Base-by-base conservation (phyloP, 2,329 filamentous ascomycete species). In the Colletotrichum gloeosporioides region DNA sequence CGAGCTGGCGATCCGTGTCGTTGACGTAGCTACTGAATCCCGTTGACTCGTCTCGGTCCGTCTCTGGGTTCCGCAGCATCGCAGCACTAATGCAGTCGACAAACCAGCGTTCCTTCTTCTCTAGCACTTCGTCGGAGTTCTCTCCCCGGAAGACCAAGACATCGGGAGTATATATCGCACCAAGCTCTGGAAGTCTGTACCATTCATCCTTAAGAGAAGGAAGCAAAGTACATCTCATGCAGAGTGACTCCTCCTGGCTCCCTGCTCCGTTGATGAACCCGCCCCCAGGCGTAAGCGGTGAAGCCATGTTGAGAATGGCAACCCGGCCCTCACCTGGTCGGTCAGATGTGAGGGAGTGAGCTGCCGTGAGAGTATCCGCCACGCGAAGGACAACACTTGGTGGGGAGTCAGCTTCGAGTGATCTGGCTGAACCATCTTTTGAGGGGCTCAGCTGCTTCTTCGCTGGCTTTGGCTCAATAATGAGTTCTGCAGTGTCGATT, bases 241-340 rank as follows among this genome's bases (percentile, higher is more conserved):
- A 93, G 4, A 94, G 86, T 29, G 87, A 90, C 79, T 93, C 92
- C 79, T 93, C 92, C 77, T 93, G 91, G 6, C 88, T 89, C 10
- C 89, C 89, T 0, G 91, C 90, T 25, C 92, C 92, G 16, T 88
- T 87, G 1, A 93, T 82, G 34, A 93, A 89, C 1, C 92, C 92
- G 9, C 92, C 92, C 15, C 92, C 92, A 0, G 92, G 90, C 0
- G 88, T 87, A 1, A 92, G 86, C 0, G 91, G 90, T 0, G 91
- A 93, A 0, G 91, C 91, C 91, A 93, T 93, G 81, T 92, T 93
- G 4, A 93, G 85, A 29, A 93, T 85, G 6, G 87, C 90, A 2
- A 91, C 86, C 49, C 88, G 83, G 10, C 80, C 27, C 3, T 32
- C 34, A 10, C 44, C 61, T 3, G 65, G 69, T 29, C 34, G 69